A percentile compares a stretch with the other conserved stretches of the same genome.
phyloP scores from a whole-genome alignment of 805 yeast genomes.

The Metschnikowia borealis region DNA sequence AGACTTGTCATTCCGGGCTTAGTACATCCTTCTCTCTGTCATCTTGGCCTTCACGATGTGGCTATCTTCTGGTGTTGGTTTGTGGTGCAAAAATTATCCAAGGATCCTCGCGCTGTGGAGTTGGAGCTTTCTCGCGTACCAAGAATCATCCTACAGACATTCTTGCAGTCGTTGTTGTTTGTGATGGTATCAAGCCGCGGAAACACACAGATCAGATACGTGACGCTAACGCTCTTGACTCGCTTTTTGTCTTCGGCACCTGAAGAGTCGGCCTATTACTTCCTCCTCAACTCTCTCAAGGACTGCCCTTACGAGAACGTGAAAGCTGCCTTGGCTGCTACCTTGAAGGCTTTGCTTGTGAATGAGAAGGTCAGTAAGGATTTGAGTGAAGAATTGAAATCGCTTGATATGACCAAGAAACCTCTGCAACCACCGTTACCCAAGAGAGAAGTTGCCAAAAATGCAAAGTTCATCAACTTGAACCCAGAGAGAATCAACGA shows the following conservation, averaged over 20 bases:
- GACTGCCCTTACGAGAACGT: conserved; percentile 63
- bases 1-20: conserved; percentile 34
- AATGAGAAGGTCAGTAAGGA: conserved; percentile 14
- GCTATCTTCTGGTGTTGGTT: conserved; percentile 38
- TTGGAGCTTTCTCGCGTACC: conserved; percentile 33
- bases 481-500: conserved; percentile 39
- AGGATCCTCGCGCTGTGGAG: conserved; percentile 18
- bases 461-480: conserved; percentile 38
- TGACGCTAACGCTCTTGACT: conserved; percentile 58
- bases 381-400: conserved; percentile 11
- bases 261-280: conserved; percentile 54
- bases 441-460: conserved; percentile 19
- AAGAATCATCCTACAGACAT: conserved; percentile 24
- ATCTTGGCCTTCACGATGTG: conserved; percentile 24
- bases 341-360: conserved; percentile 62
- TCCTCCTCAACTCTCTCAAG: conserved; percentile 58
- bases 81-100: conserved; percentile 22
- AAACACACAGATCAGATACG: conserved; percentile 30
- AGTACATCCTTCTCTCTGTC: conserved; percentile 23
- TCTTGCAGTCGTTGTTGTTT: conserved; percentile 30
- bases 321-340: conserved; percentile 57
- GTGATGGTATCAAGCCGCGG: conserved; percentile 8
- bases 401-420: conserved; percentile 21
- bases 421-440: conserved; percentile 19
- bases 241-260: conserved; percentile 57